These are phyloP conservation scores for Rhododendron ferrugineum DNA, from an alignment of 148 eudicot species.

Conservation along the genomic window DNA sequence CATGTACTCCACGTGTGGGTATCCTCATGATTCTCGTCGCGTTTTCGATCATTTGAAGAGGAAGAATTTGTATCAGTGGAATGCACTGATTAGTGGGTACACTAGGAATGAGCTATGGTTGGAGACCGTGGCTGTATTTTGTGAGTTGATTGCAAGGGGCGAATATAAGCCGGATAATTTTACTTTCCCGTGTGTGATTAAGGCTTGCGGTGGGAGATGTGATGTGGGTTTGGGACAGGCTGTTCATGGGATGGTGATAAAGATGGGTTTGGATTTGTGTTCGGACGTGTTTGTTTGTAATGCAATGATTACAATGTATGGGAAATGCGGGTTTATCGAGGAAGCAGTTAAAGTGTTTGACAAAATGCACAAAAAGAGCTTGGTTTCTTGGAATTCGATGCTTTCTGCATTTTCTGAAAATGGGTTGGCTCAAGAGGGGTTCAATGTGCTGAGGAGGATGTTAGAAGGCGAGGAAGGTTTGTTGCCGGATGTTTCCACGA, in stretches of 20 bases:
- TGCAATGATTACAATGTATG: constrained; percentile 57
- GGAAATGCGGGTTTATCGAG: constrained; percentile 34
- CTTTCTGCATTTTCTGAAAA: constrained; percentile 40
- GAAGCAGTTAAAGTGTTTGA: constrained; percentile 47
- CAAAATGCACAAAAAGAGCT: constrained; percentile 38
- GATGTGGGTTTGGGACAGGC: constrained; percentile 31
- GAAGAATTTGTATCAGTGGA: constrained; percentile 50
- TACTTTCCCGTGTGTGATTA: constrained; percentile 59
- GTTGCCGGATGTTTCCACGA: constrained; percentile 48
- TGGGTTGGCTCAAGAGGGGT: constrained; percentile 24
- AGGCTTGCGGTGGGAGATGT: constrained; percentile 42
- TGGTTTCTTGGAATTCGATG: constrained; percentile 71
- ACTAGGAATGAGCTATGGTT: constrained; percentile 39
- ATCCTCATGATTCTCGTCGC: constrained; percentile 27
- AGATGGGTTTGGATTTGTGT: constrained; percentile 26
- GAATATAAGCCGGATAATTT: constrained; percentile 49
- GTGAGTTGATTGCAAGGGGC: constrained; percentile 25
- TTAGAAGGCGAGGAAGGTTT: constrained; percentile 23
- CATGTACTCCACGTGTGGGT: constrained; percentile 52
- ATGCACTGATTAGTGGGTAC: constrained; percentile 53
- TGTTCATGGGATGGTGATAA: constrained; percentile 47
- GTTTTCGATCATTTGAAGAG: constrained; percentile 32
- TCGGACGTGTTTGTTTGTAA: constrained; percentile 54
- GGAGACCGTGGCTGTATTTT: constrained; percentile 34
- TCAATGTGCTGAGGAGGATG: constrained; percentile 33